Conservation (phyloP, 345 rosid genomes). For the Cardamine chenopodiifolia region DNA sequence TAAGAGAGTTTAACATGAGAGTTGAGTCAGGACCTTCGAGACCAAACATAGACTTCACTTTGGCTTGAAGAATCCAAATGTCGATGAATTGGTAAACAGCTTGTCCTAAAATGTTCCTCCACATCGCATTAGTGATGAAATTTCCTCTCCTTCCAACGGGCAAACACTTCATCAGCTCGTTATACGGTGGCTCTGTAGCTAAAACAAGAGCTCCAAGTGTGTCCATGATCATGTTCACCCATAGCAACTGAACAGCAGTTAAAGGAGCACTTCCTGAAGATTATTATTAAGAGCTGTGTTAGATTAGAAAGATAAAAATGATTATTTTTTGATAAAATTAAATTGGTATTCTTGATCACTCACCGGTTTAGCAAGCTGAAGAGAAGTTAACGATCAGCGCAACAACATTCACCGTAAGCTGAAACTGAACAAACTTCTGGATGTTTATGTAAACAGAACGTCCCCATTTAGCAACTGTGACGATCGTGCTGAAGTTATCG, state of each 20-base stretch:
- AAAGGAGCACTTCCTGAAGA: conserved; percentile 66
- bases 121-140: conserved; percentile 87
- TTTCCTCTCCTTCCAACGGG: conserved; percentile 75
- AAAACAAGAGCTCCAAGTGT: conserved; percentile 88
- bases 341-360: not conserved
- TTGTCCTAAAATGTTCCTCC: conserved; percentile 95
- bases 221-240: conserved; percentile 95
- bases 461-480: conserved; percentile 95
- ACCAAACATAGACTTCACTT: conserved; percentile 58
- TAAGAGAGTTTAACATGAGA: conserved; percentile 66
- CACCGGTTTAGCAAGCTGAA: conserved; percentile 92
- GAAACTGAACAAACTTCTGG: conserved; percentile 96
- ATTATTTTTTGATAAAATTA: not conserved
- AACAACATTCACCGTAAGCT: conserved; percentile 86
- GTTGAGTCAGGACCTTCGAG: conserved; percentile 59
- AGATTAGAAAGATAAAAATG: not conserved
- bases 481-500: conserved; percentile 93
- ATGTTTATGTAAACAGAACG: conserved; percentile 91
- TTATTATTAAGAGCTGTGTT: not conserved
- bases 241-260: conserved; percentile 75
- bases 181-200: conserved; percentile 80
- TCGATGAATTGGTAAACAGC: conserved; percentile 70
- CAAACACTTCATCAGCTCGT: conserved; percentile 62
- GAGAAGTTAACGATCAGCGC: conserved; percentile 85
- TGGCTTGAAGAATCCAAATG: conserved; percentile 65